Base-by-base conservation (phyloP, 352 stramenopile species). In the Phytophthora niederhauseri region DNA sequence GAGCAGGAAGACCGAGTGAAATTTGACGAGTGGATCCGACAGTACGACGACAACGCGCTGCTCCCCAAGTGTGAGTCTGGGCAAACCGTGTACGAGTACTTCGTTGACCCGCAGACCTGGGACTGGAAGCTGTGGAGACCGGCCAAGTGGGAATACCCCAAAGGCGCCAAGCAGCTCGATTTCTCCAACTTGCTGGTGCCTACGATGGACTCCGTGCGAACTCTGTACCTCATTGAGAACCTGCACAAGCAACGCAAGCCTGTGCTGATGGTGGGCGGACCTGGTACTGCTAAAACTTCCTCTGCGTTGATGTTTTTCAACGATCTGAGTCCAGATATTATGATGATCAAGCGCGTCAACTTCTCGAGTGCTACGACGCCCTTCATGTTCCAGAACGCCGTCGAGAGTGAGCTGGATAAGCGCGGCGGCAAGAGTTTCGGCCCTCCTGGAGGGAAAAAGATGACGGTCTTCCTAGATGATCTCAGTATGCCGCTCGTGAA, bases 391-490 rank as follows among this genome's bases (percentile, higher is more conserved):
- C 98, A 99, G 71, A 98, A 96, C 51, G 92, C 95, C 0, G 97
- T 99, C 52, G 98, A 99, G 76, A 92, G 93, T n/a, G 95, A 99
- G 63, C 83, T 99, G 12, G 98, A 99, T 64, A 99, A 99, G 78
- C 92, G 97, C 43, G 97, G 97, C 31, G 97, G 97, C 12, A 99
- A 99, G 77, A 99, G 97, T 64, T 99, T 99, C 73, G 97, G 98
- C 30, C 97, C 98, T 36, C 96, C 97, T 5, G 97, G 97, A 54
- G 97, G 97, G 17, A 99, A 99, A 80, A 98, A 98, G 68, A 99
- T 99, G 97, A 99, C 96, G 0, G 96, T 99, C 11, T 99, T 99
- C 68, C 87, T 99, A 19, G 98, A 99, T 78, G 98, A 99, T 87
- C 75, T 99, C 17, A 98, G 89, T 62, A 98, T 98, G 94, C 95